These are phyloP conservation scores for Gossypium sturtianum DNA, from an alignment of 345 rosid species.

Conservation along the genomic window DNA sequence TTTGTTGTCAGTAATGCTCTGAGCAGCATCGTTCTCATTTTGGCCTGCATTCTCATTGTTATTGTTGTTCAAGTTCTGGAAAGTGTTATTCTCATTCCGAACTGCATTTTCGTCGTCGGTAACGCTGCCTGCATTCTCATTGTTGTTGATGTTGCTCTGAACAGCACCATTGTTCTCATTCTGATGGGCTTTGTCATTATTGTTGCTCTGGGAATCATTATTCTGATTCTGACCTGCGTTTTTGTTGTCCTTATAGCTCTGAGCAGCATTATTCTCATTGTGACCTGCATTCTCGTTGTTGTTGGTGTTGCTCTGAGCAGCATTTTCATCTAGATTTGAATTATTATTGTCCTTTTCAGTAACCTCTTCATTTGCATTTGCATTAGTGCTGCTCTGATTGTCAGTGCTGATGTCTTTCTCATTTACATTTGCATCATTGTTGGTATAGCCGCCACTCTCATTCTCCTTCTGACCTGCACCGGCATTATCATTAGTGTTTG, in stretches of 20 bases:
- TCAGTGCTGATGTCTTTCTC: neutral
- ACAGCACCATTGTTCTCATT: constrained; percentile 14
- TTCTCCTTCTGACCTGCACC: constrained; percentile 10
- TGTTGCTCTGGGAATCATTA: neutral
- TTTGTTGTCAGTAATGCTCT: neutral
- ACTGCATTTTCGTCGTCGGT: neutral
- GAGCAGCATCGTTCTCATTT: neutral
- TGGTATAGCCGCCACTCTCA: neutral
- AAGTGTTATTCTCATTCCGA: neutral
- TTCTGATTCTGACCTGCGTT: constrained; percentile 7
- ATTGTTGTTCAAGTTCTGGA: neutral
- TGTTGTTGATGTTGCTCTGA: neutral
- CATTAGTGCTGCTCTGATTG: neutral
- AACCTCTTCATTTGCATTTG: constrained; percentile 7
- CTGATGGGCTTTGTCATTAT: constrained; percentile 12
- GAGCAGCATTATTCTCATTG: constrained; percentile 6
- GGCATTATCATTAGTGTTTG: constrained; percentile 21
- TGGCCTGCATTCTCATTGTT: neutral
- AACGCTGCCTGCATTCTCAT: neutral
- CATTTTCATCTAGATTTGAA: constrained; percentile 5
- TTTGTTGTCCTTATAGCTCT: neutral
- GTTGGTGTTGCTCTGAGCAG: neutral
- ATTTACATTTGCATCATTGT: neutral
- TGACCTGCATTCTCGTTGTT: neutral
- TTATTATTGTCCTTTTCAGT: neutral